These are phyloP conservation scores for Erodium texanum DNA, from an alignment of 441 rosid genomes.

Conservation along the genomic window DNA sequence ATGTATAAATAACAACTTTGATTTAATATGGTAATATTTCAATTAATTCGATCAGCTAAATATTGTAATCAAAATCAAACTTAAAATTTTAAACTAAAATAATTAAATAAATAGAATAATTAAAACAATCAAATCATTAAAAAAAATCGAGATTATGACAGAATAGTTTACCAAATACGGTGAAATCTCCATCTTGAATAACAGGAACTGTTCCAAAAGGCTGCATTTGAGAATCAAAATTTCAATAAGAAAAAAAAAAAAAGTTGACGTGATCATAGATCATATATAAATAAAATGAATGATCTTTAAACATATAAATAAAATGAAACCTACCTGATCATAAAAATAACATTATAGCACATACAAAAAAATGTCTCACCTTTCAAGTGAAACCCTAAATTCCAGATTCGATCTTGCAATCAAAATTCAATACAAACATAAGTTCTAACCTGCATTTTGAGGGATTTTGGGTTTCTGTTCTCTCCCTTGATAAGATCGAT, in stretches of 20 bases:
- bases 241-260: not conserved
- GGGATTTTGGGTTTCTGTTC: constrained; percentile 38
- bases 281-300: too few relatives aligned
- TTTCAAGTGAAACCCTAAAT: not conserved
- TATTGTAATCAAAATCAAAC: too few relatives aligned
- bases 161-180: constrained; percentile 34
- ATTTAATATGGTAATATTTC: too few relatives aligned
- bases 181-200: constrained; percentile 50
- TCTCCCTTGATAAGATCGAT: constrained; percentile 52
- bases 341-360: too few relatives aligned
- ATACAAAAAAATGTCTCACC: not conserved
- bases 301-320: too few relatives aligned
- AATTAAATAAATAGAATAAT: too few relatives aligned
- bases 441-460: constrained; percentile 33
- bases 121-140: too few relatives aligned
- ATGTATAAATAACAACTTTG: too few relatives aligned
- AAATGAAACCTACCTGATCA: too few relatives aligned
- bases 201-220: constrained; percentile 57
- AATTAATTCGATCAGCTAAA: too few relatives aligned
- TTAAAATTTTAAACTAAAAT: too few relatives aligned
- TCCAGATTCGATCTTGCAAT: not conserved
- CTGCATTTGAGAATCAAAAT: constrained; percentile 22
- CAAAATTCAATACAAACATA: not conserved
- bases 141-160: too few relatives aligned
- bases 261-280: not conserved